Base-by-base conservation (phyloP, 371 early-diverging fungal genomes). In the Mucor plumbeus region DNA sequence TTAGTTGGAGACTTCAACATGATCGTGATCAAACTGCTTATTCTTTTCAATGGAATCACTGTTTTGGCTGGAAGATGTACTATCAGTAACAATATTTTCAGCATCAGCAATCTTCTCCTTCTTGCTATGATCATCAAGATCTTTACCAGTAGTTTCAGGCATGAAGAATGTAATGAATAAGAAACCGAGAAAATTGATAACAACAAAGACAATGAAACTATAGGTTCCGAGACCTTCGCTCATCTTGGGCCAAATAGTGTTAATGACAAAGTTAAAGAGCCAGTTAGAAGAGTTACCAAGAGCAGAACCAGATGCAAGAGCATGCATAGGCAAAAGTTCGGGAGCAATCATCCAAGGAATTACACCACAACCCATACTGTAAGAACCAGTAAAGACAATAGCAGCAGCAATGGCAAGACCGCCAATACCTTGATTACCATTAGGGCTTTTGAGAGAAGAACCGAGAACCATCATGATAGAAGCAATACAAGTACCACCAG, bases 261-360 rank as follows among this genome's bases (percentile, higher is more conserved):
- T 82, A 61, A 80, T 71, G 19, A 82, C 57, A 63, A 82, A 82
- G 64, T 82, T 82, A 47, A 71, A 72, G 6, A 77, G 63, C 83
- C 83, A 82, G 62, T 82, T 82, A 31, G 77, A 72, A 19, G 73
- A 61, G 54, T 73, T 78, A 44, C 80, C 83, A 15, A 82, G 74
- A 35, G 83, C 83, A 56, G 78, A 78, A 54, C 78, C 83, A 59
- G 83, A 67, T 14, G 80, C 71, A 17, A 82, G 65, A 19, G 83
- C 83, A 40, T 72, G 70, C 62, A 82, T 71, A 15, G 83, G 83
- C 50, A 82, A 62, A 19, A 82, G 65, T 67, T 82, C 83, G 17
- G 81, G 81, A 21, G 83, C 83, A 68, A 80, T 78, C 65, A 82
- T 66, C 83, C 83, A 82, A 17, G 83, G 83, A 64, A 82, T 77